phyloP scores from a whole-genome alignment of 345 rosid species.

The Rhizophora mangle region DNA sequence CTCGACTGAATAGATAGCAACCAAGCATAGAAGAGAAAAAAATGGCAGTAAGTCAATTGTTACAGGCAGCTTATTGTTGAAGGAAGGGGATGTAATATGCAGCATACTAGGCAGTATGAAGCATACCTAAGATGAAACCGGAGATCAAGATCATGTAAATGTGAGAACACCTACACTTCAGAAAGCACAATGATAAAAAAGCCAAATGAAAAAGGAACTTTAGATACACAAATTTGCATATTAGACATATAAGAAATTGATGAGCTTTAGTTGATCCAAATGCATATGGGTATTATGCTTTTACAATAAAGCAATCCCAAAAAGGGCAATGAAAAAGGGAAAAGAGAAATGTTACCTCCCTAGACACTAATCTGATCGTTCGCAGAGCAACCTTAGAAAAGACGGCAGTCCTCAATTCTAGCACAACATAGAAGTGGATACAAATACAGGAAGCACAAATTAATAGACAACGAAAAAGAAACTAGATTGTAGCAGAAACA shows the following conservation, averaged over 20 bases:
- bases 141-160: conserved; percentile 91
- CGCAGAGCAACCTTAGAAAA: conserved; percentile 90
- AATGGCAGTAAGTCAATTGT: neutral
- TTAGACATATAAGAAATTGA: neutral
- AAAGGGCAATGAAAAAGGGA: neutral
- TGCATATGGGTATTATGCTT: no score
- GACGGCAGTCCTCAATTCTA: conserved; percentile 94
- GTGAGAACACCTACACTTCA: conserved; percentile 71
- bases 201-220: conserved; percentile 1
- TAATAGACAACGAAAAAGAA: neutral
- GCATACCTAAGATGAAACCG: conserved; percentile 83
- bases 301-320: no score
- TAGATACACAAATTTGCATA: neutral
- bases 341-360: conserved; percentile 49
- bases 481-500: neutral
- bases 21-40: conserved; percentile 20
- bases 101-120: neutral
- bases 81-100: neutral
- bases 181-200: neutral
- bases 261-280: no score
- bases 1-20: conserved; percentile 59
- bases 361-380: conserved; percentile 86
- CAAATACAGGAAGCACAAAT: conserved; percentile 1
- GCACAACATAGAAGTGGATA: conserved; percentile 17
- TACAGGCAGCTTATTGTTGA: neutral